A percentile compares a stretch with the other conserved stretches of the same genome.
These are phyloP conservation scores for Exophiala phaeomuriformis DNA, from an alignment of 2,329 filamentous ascomycete genomes.

Conservation along the genomic window DNA sequence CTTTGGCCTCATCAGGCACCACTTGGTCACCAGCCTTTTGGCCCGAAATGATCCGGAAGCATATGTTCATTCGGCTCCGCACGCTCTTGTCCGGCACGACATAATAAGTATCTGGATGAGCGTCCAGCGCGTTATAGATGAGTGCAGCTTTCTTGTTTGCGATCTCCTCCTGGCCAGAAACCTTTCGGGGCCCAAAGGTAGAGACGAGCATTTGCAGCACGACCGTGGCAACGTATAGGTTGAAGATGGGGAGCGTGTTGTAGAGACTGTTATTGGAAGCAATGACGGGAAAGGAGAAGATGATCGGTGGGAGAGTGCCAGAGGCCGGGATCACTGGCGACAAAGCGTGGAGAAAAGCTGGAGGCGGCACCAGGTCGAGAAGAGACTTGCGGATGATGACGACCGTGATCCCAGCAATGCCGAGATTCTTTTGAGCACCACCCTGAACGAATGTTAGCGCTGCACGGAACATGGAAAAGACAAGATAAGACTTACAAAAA, in stretches of 20 bases:
- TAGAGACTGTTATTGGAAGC: slow-evolving; percentile 93
- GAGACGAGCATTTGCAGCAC: slow-evolving; percentile 70
- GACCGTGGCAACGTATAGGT: slow-evolving; percentile 83
- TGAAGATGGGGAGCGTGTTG: slow-evolving; percentile 92
- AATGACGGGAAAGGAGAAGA: slow-evolving; percentile 76
- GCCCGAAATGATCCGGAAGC: slow-evolving; percentile 64
- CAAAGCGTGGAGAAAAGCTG: slow-evolving; percentile 64
- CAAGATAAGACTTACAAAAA: slow-evolving; percentile 58
- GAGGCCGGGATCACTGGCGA: slow-evolving; percentile 49
- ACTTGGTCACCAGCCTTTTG: slow-evolving; percentile 41
- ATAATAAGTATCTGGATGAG: slow-evolving; percentile 58
- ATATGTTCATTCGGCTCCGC: slow-evolving; percentile 90
- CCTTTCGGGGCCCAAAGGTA: slow-evolving; percentile 57
- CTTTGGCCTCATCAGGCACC: slow-evolving; percentile 39
- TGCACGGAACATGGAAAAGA: background rate
- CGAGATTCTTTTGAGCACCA: slow-evolving; percentile 91
- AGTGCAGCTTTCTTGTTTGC: slow-evolving; percentile 65
- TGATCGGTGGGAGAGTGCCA: slow-evolving; percentile 59
- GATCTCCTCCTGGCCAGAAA: slow-evolving; percentile 68
- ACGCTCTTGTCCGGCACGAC: slow-evolving; percentile 69
- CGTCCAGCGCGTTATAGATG: slow-evolving; percentile 72
- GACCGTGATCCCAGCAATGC: slow-evolving; percentile 76
- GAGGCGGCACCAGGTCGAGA: slow-evolving; percentile 59
- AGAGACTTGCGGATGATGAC: slow-evolving; percentile 76
- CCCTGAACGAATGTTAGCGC: slow-evolving; percentile 32